Evolutionary conservation across 441 rosid species (phyloP), one percentile per base, ranked within the genome.

Genomic region (Daphne laureola): DNA sequence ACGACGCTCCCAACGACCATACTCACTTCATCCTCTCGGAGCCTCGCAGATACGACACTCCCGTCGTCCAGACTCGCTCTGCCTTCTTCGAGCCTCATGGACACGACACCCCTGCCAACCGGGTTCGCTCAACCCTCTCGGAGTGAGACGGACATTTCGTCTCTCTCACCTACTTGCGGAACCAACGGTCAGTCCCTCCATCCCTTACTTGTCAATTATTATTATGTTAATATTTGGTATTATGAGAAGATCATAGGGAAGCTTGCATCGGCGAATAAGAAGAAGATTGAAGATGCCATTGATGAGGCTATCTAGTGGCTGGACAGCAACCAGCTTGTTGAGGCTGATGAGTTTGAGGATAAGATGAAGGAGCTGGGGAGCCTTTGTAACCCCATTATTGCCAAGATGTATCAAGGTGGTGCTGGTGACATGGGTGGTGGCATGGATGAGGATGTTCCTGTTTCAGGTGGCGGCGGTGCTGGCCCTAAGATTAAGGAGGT

Each of bases 401-500:
- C 82, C 9, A 73, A 73, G 72, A 77, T 77, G 74, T 77, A 77
- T 45, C 82, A 77, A 23, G 78, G 82, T 36, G 81, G 62, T 0
- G n/a, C n/a, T n/a, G 79, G 78, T 4, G 82, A 59, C 57, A 63
- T 72, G 78, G 81, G 68, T 0, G 75, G 63, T 1, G 66, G 61
- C 40, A 63, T 66, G 73, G 82, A 68, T n/a, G 81, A 67, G 1
- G 80, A 63, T 64, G 55, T 49, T 55, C 69, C 80, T 45, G 70
- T 73, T 9, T 58, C 77, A 0, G 60, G 77, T 17, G 66, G 75
- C 62, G 65, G 78, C 31, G 73, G 73, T 51, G 69, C 84, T 0
- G 85, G 84, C 25, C 84, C 84, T 7, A 76, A 78, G 77, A 78
- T 78, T 7, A 79, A 81, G 53, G 84, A 79, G 36, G 80, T 74